phyloP scores from a whole-genome alignment of 768 basidiomycete species.

The Rhodosporidiobolus sp. region DNA sequence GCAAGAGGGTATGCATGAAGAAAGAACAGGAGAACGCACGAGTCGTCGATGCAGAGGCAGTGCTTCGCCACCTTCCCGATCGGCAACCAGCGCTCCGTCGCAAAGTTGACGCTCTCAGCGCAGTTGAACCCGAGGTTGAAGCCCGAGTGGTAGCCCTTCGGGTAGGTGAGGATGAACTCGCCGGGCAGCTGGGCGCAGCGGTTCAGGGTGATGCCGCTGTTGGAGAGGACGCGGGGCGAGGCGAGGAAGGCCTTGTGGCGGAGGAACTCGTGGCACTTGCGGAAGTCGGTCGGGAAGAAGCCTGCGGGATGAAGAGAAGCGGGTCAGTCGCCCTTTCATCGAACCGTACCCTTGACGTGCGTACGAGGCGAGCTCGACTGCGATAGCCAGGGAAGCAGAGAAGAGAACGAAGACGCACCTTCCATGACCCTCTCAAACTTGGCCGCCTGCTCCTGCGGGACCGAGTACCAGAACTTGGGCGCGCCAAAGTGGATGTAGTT shows the following conservation, averaged over 20 bases:
- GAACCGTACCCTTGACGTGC: no score
- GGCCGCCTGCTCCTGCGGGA: conserved; percentile 78
- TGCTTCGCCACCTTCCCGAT: conserved; percentile 68
- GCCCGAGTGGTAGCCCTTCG: conserved; percentile 91
- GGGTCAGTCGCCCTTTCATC: not conserved
- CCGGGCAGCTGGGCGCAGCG: conserved; percentile 82
- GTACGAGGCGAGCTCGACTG: not conserved
- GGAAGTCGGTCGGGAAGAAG: conserved; percentile 82
- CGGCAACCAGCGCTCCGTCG: conserved; percentile 88
- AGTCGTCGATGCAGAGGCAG: conserved; percentile 51
- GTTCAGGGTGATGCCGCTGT: conserved; percentile 77
- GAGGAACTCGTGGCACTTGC: conserved; percentile 84
- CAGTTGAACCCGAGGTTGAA: conserved; percentile 96
- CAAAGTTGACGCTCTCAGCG: conserved; percentile 96
- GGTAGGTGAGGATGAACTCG: conserved; percentile 96
- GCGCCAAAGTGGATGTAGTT: conserved; percentile 99
- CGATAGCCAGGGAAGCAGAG: not conserved
- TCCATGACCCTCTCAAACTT: conserved; percentile 87
- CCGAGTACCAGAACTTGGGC: conserved; percentile 89
- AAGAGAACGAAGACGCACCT: conserved; percentile 55
- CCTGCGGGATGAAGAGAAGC: conserved; percentile 11
- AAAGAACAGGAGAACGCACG: conserved; percentile 43
- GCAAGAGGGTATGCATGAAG: not conserved
- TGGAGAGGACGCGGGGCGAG: conserved; percentile 75
- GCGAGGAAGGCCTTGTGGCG: conserved; percentile 95